Evolutionary conservation across 129 eudicot genomes (phyloP), one percentile per base, ranked within the genome.

Genomic region (Ambrosia artemisiifolia): DNA sequence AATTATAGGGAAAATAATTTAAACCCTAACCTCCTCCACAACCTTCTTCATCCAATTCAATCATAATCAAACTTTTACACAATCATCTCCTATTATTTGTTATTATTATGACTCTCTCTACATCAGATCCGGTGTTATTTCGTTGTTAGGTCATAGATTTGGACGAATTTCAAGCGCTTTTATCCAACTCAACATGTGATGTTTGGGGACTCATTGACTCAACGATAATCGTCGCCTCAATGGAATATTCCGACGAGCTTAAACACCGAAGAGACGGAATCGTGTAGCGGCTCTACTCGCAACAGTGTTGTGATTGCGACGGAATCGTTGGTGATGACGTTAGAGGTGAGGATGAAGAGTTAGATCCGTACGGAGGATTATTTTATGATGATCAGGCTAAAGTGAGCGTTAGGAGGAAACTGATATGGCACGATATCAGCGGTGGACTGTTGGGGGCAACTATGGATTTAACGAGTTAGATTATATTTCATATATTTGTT

Each of bases 201-300:
- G 83, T 91, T 24, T 91, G 96, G 96, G 75, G 51, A 20, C 38
- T 91, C 6, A 86, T 91, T 14, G 91, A 91, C 16, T 68, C 97
- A 17, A 93, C 96, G 18, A 83, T 91, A 7, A 35, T 63, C 14
- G 87, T 91, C 8, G 97, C 97, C 40, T 38, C 86, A 1, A 17
- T 70, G 56, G 97, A 91, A 50, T 70, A 81, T 54, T 84, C 79
- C n/a, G 70, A 80, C 1, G 97, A 91, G 64, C 47, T 91, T 74
- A 83, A 71, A 71, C 55, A 65, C 34, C 88, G 88, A 42, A 77
- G 95, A 34, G 97, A 84, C 20, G 73, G 50, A 51, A 85, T 91
- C 61, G 88, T 91, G 3, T 83, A 84, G 79, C 72, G 76, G 48
- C 85, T 91, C 0, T 91, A 85, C 77, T 34, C 81, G 9, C 30